These are phyloP conservation scores for Nakazawaea populi DNA, from an alignment of 805 yeast species.

Conservation along the genomic window DNA sequence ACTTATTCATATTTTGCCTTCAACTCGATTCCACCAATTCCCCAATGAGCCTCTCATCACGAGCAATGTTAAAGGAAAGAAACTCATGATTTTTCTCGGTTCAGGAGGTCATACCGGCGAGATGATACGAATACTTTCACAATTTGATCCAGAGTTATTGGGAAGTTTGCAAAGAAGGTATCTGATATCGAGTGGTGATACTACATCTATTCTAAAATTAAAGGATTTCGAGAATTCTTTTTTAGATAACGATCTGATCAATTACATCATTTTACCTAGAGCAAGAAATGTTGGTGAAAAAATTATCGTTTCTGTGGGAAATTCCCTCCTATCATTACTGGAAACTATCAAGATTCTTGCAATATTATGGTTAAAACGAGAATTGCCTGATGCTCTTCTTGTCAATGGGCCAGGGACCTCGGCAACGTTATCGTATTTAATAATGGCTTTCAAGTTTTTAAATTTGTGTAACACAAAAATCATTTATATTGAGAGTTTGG, in stretches of 20 bases:
- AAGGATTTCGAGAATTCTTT: conserved; percentile 27
- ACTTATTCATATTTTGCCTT: conserved; percentile 5
- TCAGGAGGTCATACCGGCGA: conserved; percentile 98
- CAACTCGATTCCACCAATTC: conserved; percentile 1
- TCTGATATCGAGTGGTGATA: conserved; percentile 38
- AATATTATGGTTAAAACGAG: not conserved
- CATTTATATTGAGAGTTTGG: conserved; percentile 80
- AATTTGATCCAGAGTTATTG: conserved; percentile 24
- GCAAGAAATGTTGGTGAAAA: conserved; percentile 34
- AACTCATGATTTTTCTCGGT: conserved; percentile 66
- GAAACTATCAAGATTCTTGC: conserved; percentile 15
- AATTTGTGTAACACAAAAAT: conserved; percentile 49
- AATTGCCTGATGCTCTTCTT: conserved; percentile 27
- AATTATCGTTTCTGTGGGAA: conserved; percentile 21
- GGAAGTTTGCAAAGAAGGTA: conserved; percentile 19
- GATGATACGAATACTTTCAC: conserved; percentile 65
- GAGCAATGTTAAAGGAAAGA: conserved; percentile 9
- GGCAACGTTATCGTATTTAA: conserved; percentile 58
- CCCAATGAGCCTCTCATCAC: not conserved
- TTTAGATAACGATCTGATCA: conserved; percentile 12
- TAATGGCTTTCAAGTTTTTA: conserved; percentile 43
- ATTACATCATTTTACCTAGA: conserved; percentile 26
- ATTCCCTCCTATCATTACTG: conserved; percentile 26
- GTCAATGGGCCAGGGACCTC: conserved; percentile 82
- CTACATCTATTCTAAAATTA: conserved; percentile 36